Base-by-base conservation (phyloP, 495 filamentous ascomycete species). In the Oidiodendron maius region DNA sequence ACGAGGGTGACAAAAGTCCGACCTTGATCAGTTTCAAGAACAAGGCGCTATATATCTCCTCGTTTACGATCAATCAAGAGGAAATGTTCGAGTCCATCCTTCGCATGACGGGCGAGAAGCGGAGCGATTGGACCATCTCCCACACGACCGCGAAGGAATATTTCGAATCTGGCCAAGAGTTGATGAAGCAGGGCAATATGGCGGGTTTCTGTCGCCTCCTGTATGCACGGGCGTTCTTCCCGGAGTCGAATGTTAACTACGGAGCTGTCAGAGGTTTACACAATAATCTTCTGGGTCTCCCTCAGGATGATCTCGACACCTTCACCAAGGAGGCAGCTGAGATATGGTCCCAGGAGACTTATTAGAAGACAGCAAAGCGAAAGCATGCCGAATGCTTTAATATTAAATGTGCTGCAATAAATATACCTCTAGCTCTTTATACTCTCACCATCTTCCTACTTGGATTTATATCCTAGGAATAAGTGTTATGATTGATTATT, bases 81-180 rank as follows among this genome's bases (percentile, higher is more conserved):
- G 69, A 79, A 16, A 74, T 79, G 65, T 58, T 79, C 23, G 67
- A 72, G 22, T 60, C 61, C 21, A 34, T 73, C 30, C 58, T 73
- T 45, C 72, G 78, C 1, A 24, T 37, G 11, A 53, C 34, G 15
- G 45, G 50, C 8, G 48, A 40, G 5, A 46, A 32, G 1, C 40
- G 44, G 17, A 23, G 24, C 1, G 55, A 58, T 28, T 58, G 55
- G 55, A 41, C 28, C 16, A 51, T 58, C 25, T 30, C 40, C 3
- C 28, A 28, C 13, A 40, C 46, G 34, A 16, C 21, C 2, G 24
- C 12, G 12, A 15, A 28, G 3, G 26, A 50, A 24, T 35, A 47
- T 13, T 56, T 49, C 37, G 26, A 45, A n/a, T 23, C 46, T 16
- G 53, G 48, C 1, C 3, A 48, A 3, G 44, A 28, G 22, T 48